Evolutionary conservation across 148 eudicot species (phyloP).

Genomic region (Gaultheria prostrata): DNA sequence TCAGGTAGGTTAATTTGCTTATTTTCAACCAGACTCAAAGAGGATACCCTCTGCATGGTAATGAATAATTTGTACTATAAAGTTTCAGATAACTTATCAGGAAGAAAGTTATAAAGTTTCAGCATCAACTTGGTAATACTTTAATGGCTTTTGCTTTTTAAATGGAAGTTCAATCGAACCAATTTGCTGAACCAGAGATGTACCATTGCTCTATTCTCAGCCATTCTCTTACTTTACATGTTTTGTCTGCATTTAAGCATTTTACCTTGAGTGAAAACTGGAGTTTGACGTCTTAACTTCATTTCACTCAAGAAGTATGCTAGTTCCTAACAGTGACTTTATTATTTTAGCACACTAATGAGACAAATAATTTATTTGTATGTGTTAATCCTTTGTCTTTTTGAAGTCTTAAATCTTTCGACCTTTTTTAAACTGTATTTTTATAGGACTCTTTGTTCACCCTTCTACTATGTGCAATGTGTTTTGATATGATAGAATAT

Average conservation of each 20-base stretch:
- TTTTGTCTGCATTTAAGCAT: neutral
- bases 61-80: neutral
- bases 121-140: neutral
- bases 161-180: neutral
- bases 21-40: neutral
- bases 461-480: neutral
- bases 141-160: neutral
- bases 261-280: neutral
- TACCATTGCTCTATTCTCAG: neutral
- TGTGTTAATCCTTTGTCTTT: neutral
- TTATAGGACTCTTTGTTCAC: neutral
- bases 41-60: neutral
- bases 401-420: neutral
- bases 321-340: neutral
- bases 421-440: too few relatives aligned
- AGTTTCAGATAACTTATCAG: neutral
- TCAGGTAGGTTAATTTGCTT: conserved; percentile 54
- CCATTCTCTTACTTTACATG: neutral
- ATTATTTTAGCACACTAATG: neutral
- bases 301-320: neutral
- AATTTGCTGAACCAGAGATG: neutral
- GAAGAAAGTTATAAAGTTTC: neutral
- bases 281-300: neutral
- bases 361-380: too few relatives aligned
- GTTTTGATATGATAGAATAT: neutral